phyloP scores from a whole-genome alignment of 257 asterid genomes.

The Forsythia suspensa region DNA sequence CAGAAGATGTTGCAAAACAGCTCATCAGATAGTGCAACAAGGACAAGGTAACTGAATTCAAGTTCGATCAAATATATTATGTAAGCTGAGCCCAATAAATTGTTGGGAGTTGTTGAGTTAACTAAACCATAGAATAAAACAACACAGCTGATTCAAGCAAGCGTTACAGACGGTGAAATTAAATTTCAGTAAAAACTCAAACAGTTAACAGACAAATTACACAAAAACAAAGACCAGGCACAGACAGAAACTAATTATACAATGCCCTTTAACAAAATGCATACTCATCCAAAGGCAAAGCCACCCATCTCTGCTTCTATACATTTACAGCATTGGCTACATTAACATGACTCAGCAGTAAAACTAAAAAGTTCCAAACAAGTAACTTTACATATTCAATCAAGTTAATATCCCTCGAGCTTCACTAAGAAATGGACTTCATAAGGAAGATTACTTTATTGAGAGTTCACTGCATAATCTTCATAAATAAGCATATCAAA shows the following conservation, averaged over 20 bases:
- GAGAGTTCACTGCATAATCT: neutral
- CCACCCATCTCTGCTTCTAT: neutral
- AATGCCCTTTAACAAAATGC: neutral
- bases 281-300: neutral
- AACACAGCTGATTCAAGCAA: neutral
- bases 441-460: neutral
- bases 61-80: neutral
- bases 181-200: neutral
- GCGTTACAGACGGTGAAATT: neutral
- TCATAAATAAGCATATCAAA: neutral
- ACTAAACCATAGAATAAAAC: neutral
- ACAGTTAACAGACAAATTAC: neutral
- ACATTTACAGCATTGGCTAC: neutral
- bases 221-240: neutral
- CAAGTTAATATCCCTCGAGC: neutral
- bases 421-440: neutral
- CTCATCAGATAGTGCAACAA: neutral
- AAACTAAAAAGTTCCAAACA: neutral
- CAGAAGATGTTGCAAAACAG: neutral
- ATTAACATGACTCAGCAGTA: neutral
- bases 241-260: neutral
- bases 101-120: neutral
- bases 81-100: neutral
- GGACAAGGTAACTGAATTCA: neutral
- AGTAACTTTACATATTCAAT: neutral